These are phyloP conservation scores for Neoboletus brunneissimus DNA, from an alignment of 768 basidiomycete genomes.

Conservation along the genomic window DNA sequence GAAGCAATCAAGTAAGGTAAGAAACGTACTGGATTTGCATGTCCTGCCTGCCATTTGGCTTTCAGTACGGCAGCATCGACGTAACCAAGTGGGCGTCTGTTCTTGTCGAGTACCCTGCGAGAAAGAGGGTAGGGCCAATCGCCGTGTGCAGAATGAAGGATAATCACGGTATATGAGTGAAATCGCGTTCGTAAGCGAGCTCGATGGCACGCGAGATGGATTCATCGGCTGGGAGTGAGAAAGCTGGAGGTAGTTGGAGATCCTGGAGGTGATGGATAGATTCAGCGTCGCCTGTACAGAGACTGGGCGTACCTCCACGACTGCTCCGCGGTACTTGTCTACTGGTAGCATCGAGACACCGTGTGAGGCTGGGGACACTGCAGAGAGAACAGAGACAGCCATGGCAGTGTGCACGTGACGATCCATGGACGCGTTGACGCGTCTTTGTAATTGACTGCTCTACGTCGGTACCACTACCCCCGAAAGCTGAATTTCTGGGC, in stretches of 20 bases:
- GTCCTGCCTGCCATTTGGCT: conserved; percentile 70
- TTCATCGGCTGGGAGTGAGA: conserved; percentile 71
- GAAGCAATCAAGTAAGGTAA: not conserved
- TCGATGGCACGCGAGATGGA: conserved; percentile 75
- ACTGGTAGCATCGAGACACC: conserved; percentile 9
- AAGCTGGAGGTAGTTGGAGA: conserved; percentile 83
- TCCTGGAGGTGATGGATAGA: conserved; percentile 33
- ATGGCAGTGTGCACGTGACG: conserved; percentile 8
- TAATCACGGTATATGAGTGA: conserved; percentile 86
- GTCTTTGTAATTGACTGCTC: not conserved
- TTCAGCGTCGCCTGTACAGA: not conserved
- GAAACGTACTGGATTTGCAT: conserved; percentile 62
- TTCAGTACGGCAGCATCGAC: conserved; percentile 76
- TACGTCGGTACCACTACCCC: too few species aligned
- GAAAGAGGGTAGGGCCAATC: not conserved
- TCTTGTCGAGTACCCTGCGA: conserved; percentile 67
- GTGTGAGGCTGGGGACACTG: not conserved
- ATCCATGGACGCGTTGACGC: not conserved
- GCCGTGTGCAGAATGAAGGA: not conserved
- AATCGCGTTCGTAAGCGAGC: conserved; percentile 90
- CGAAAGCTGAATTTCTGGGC: too few species aligned
- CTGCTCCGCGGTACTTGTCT: conserved; percentile 82
- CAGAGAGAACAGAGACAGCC: conserved; percentile 1
- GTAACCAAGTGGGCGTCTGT: conserved; percentile 78
- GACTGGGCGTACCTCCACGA: conserved; percentile 79